These are phyloP conservation scores for Colletotrichum sp. DNA, from an alignment of 2,329 filamentous ascomycete genomes.

Conservation along the genomic window DNA sequence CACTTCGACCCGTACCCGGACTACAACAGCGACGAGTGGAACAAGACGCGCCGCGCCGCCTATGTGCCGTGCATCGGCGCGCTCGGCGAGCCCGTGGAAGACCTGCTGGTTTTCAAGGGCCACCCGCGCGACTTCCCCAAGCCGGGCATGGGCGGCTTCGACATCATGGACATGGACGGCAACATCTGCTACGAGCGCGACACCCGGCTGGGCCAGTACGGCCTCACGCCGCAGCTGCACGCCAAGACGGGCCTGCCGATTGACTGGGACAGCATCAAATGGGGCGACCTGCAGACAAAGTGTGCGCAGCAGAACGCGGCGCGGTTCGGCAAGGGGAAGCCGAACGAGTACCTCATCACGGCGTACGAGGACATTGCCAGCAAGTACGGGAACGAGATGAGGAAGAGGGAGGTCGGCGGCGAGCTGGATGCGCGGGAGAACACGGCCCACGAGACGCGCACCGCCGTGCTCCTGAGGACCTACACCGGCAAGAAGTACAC, in stretches of 20 bases:
- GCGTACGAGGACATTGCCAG: slow-evolving; percentile 32
- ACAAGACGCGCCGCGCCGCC: slow-evolving; percentile 55
- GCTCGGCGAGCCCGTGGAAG: slow-evolving; percentile 60
- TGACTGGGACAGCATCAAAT: slow-evolving; percentile 69
- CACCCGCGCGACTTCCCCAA: slow-evolving; percentile 62
- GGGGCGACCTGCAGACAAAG: slow-evolving; percentile 72
- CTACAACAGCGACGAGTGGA: slow-evolving; percentile 69
- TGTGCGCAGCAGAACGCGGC: slow-evolving; percentile 70
- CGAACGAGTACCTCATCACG: slow-evolving; percentile 46
- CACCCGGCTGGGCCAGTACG: slow-evolving; percentile 72
- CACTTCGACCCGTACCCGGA: slow-evolving; percentile 73
- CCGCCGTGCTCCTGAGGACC: slow-evolving; percentile 76
- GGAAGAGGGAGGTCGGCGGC: not conserved
- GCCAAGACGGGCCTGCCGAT: slow-evolving; percentile 49
- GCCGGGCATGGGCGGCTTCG: slow-evolving; percentile 67
- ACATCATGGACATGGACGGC: slow-evolving; percentile 63
- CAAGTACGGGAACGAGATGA: slow-evolving; percentile 3
- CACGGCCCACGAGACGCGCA: slow-evolving; percentile 45
- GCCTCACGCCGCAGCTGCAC: slow-evolving; percentile 49
- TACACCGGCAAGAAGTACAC: slow-evolving; percentile 79
- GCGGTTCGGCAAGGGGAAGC: slow-evolving; percentile 57
- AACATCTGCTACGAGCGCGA: slow-evolving; percentile 72
- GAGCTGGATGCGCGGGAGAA: not conserved
- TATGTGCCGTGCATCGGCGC: slow-evolving; percentile 71
- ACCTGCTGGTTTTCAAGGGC: slow-evolving; percentile 68